A percentile compares a stretch with the other conserved stretches of the same genome.
These are phyloP conservation scores for Spinellus fusiger DNA, from an alignment of 192 early-diverging fungal species.

Conservation along the genomic window DNA sequence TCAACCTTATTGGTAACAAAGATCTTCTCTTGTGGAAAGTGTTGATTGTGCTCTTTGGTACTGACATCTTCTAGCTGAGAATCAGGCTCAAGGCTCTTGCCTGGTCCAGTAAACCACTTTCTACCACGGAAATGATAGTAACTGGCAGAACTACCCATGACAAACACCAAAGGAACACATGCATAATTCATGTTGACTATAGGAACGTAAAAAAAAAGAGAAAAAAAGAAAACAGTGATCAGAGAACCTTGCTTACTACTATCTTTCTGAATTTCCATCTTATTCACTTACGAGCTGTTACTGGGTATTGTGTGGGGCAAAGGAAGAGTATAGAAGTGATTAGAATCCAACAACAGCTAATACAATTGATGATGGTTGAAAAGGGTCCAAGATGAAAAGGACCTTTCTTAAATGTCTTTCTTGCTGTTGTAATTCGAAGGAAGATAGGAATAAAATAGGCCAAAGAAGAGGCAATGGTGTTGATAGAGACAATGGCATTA, in stretches of 20 bases:
- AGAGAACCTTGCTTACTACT: no score
- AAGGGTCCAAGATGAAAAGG: constrained; percentile 45
- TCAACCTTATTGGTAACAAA: no score
- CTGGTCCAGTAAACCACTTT: constrained; percentile 39
- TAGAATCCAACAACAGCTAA: constrained; percentile 40
- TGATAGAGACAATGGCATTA: constrained; percentile 51
- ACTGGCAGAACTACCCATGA: constrained; percentile 33
- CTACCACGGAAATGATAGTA: constrained; percentile 39
- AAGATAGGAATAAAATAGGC: constrained; percentile 51
- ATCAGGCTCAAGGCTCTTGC: constrained; percentile 14
- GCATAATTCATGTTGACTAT: constrained; percentile 44
- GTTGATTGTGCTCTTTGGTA: no score
- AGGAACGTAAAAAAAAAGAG: background rate
- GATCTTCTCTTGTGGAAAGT: no score
- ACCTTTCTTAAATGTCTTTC: constrained; percentile 41
- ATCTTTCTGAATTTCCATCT: background rate
- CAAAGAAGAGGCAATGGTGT: constrained; percentile 48
- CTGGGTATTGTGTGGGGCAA: constrained; percentile 38
- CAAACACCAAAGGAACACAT: constrained; percentile 34
- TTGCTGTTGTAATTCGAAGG: constrained; percentile 36
- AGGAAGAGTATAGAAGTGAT: constrained; percentile 40
- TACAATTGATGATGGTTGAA: constrained; percentile 34
- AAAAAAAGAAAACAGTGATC: no score
- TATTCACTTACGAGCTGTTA: constrained; percentile 24
- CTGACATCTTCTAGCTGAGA: constrained; percentile 2